Base-by-base conservation (phyloP, 495 filamentous ascomycete species). In the Extremus antarcticus region DNA sequence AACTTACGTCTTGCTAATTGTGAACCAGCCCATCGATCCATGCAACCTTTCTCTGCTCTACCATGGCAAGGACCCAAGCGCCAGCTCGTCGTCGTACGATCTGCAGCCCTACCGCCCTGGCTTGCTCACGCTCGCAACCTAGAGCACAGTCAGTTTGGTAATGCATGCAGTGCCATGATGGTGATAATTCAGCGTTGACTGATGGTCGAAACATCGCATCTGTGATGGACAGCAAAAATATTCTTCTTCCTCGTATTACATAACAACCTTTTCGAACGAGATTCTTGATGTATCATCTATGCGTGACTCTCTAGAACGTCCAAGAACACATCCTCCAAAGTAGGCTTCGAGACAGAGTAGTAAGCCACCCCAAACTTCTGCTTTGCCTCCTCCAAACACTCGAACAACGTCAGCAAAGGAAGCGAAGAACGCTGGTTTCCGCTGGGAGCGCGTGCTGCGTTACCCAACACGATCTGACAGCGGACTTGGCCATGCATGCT, bases 401-500 rank as follows among this genome's bases (percentile, higher is more conserved):
- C 50, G 25, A 29, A 10, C 15, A 29, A n/a, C 7, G 25, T 19
- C 24, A 48, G 24, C 13, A 17, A 50, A 7, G 23, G 17, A 19
- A 9, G 41, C 17, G 41, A n/a, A 8, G 41, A 45, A 4, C 16
- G 3, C 16, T n/a, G 15, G 41, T 45, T 7, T n/a, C 41, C 16
- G 4, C 17, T n/a, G 7, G 8, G 23, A 8, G 25, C 17, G 15
- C 20, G 15, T 19, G n/a, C n/a, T n/a, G n/a, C n/a, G n/a, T 47
- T 24, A 32, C 20, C 8, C 2, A 32, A n/a, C 1, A 17, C 11
- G 47, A 50, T 50, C 25, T 50, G 47, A 64, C 90, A 92, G 8
- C 86, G 71, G 63, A 94, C 68, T 64, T 94, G 88, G 0, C 88
- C 88, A 58, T 91, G 87, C 61, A 84, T 91, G 13, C 77, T 82